phyloP scores from a whole-genome alignment of 2,329 filamentous ascomycete genomes.

The Alternaria arbusti region DNA sequence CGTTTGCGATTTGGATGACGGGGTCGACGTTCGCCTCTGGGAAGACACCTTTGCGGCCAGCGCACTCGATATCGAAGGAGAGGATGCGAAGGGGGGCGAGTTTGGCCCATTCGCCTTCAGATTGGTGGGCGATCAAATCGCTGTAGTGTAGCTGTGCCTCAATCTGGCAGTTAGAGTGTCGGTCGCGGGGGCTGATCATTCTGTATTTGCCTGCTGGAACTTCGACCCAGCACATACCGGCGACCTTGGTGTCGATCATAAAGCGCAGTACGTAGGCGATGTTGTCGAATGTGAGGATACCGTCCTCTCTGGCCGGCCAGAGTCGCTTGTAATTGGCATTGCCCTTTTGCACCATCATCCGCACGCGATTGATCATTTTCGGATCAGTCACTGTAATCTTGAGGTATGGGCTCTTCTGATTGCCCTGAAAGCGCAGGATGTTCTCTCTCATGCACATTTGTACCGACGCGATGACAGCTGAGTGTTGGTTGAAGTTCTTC shows the following conservation, averaged over 20 bases:
- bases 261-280: constrained; percentile 95
- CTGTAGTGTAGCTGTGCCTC: constrained; percentile 85
- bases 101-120: constrained; percentile 95
- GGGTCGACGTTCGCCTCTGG: constrained; percentile 90
- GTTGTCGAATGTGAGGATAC: constrained; percentile 91
- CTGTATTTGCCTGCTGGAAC: constrained; percentile 76
- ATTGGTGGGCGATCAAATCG: constrained; percentile 84
- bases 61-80: constrained; percentile 98
- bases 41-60: constrained; percentile 95
- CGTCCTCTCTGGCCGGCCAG: constrained; percentile 70
- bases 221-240: constrained; percentile 98
- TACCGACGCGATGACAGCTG: constrained; percentile 79
- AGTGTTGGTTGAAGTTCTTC: constrained; percentile 60
- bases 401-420: constrained; percentile 87
- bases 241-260: constrained; percentile 95
- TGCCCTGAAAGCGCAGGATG: constrained; percentile 93
- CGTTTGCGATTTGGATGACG: constrained; percentile 97
- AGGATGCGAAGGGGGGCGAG: constrained; percentile 93
- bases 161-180: constrained; percentile 94
- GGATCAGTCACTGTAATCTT: constrained; percentile 94
- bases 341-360: constrained; percentile 75
- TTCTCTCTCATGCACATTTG: constrained; percentile 85
- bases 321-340: constrained; percentile 88
- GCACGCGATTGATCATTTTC: constrained; percentile 78
- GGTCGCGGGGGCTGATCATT: constrained; percentile 68